Percentiles rank a stretch among this genome's conserved stretches.
These are phyloP conservation scores for Iberis pinnata DNA, from an alignment of 345 rosid species.

Conservation along the genomic window DNA sequence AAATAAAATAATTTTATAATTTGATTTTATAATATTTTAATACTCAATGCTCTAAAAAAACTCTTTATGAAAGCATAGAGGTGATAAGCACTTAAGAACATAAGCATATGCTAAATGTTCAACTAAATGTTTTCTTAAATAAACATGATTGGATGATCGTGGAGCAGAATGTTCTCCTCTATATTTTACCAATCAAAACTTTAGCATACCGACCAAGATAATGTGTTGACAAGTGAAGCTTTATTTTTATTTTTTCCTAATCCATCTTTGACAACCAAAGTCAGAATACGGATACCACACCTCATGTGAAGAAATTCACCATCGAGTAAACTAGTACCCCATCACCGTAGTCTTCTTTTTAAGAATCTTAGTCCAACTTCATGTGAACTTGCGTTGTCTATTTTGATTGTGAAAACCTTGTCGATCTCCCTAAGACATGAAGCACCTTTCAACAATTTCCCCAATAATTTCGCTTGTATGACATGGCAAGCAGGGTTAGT, in stretches of 20 bases:
- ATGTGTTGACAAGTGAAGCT: not conserved
- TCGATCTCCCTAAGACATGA: slow-evolving; percentile 15
- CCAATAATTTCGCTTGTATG: slow-evolving; percentile 8
- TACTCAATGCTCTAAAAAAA: no score
- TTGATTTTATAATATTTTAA: no score
- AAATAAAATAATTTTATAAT: no score
- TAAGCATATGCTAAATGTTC: no score
- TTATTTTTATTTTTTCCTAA: not conserved
- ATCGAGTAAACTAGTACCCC: not conserved
- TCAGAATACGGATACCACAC: slow-evolving; percentile 1
- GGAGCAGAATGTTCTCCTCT: no score
- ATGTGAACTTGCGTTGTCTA: slow-evolving; percentile 19
- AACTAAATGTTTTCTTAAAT: no score
- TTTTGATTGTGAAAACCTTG: slow-evolving; percentile 9
- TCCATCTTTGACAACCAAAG: slow-evolving; percentile 6
- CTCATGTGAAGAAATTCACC: slow-evolving; percentile 15
- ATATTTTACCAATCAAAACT: no score
- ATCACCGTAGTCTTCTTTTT: slow-evolving; percentile 5
- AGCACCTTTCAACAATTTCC: slow-evolving; percentile 9
- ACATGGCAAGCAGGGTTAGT: no score
- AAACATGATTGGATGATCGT: no score
- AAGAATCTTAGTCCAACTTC: slow-evolving; percentile 7
- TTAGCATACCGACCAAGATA: not conserved
- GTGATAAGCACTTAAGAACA: no score
- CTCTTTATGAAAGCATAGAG: no score